Conservation (phyloP, 306 rosid genomes). For the Sicyos edulis region DNA sequence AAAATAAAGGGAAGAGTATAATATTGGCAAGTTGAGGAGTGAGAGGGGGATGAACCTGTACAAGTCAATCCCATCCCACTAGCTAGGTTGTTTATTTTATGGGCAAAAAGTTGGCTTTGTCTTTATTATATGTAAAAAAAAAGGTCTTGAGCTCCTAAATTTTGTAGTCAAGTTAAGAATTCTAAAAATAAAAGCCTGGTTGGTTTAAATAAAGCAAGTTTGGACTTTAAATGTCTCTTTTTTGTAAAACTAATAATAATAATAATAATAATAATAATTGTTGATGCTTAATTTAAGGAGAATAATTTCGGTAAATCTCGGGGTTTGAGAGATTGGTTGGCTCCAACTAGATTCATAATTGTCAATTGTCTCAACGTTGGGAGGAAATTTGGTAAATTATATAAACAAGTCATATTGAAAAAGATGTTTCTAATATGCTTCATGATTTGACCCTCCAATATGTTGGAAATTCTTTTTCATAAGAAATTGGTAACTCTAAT, state of each 20-base stretch:
- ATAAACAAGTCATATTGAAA: background rate
- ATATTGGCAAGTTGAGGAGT: background rate
- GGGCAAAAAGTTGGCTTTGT: background rate
- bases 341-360: background rate
- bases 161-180: background rate
- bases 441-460: background rate
- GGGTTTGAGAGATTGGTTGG: background rate
- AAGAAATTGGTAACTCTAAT: no score
- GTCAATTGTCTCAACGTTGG: conserved; percentile 2
- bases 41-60: conserved; percentile 10
- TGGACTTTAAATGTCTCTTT: conserved; percentile 10
- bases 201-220: background rate
- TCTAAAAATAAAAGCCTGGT: background rate
- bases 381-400: background rate
- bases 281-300: conserved; percentile 4
- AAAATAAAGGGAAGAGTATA: background rate
- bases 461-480: background rate
- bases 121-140: background rate
- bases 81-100: background rate
- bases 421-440: background rate
- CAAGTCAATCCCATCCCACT: background rate
- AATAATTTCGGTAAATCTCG: background rate
- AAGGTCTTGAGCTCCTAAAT: conserved; percentile 13
- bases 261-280: no score
- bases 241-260: background rate